Evolutionary conservation across 495 filamentous ascomycete genomes (phyloP), one percentile per base, ranked within the genome.

Genomic region (Aspergillus nanangensis): DNA sequence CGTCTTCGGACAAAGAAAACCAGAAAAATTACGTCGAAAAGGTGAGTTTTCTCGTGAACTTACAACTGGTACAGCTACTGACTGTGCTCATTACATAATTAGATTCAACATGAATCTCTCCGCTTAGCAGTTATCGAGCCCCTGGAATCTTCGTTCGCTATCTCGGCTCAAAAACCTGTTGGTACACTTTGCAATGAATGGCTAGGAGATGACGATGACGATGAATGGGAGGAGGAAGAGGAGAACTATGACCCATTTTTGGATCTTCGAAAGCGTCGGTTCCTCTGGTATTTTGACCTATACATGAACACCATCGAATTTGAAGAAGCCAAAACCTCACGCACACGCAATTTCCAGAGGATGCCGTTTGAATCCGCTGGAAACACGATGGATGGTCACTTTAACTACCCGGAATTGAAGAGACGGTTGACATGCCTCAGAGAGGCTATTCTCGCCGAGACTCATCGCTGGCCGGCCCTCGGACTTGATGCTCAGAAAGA

Each of bases 221-320:
- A 78, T 53, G 70, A 69, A 14, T 44, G 4, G 41, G n/a, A n/a
- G n/a, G n/a, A n/a, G n/a, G n/a, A n/a, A n/a, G n/a, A n/a, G n/a
- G n/a, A n/a, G n/a, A n/a, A n/a, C n/a, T n/a, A n/a, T n/a, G n/a
- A n/a, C n/a, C n/a, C 38, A 0, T 97, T 97, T 72, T 81, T 80
- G 45, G 94, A 98, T 53, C 70, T 94, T 8, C 87, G 83, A 75
- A 98, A 97, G 66, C 81, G 86, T 36, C 82, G 91, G 0, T 96
- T 97, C 62, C 65, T 98, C 13, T 97, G 94, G 93, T 97, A 98
- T 61, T 90, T 88, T 57, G 86, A 94, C 35, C 84, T 82, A 10
- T 98, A 97, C 61, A 67, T 91, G 18, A 64, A 73, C 8, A 76
- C 83, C 5, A 84, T 95, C 38, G 72, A 81, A 10, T 72, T 63